Evolutionary conservation across 2,329 filamentous ascomycete genomes (phyloP).

Genomic region (Fusarium albosuccineum): DNA sequence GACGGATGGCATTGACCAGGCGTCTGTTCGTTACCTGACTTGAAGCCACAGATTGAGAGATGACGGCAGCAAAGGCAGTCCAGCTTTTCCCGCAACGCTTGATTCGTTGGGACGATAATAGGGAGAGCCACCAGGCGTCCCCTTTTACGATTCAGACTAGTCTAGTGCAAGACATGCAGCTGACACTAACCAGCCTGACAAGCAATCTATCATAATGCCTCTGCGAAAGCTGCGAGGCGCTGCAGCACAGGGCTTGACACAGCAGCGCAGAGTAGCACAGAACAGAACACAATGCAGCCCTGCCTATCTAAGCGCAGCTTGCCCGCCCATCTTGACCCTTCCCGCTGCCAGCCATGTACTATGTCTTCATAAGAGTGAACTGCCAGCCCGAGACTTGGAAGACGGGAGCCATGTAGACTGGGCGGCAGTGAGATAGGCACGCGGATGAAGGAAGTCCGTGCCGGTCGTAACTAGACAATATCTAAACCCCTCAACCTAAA

Average conservation of each 20-base stretch:
- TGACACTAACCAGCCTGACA: conserved; percentile 10
- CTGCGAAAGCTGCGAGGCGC: conserved; percentile 1
- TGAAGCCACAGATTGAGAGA: conserved; percentile 6
- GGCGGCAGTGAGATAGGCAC: not conserved
- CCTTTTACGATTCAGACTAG: conserved; percentile 14
- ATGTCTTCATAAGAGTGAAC: not conserved
- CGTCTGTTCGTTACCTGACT: not conserved
- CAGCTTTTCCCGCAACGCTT: conserved; percentile 3
- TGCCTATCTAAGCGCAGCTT: conserved; percentile 2
- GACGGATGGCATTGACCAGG: not conserved
- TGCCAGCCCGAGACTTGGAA: not conserved
- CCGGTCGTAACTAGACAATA: too few species aligned
- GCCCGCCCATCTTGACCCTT: not conserved
- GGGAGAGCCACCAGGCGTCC: conserved; percentile 13
- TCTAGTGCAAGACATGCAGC: conserved; percentile 18
- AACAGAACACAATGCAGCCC: not conserved
- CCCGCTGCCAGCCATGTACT: conserved; percentile 2
- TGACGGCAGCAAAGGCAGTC: not conserved
- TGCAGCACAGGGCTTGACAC: not conserved
- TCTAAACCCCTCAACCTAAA: too few species aligned
- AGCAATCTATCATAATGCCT: not conserved
- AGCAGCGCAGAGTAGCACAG: not conserved
- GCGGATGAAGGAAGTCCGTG: too few species aligned
- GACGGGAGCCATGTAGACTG: conserved; percentile 1
- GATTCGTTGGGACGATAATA: conserved; percentile 21